These are phyloP conservation scores for Tritrichomonas foetus DNA, from an alignment of 208 protist species.

Conservation along the genomic window DNA sequence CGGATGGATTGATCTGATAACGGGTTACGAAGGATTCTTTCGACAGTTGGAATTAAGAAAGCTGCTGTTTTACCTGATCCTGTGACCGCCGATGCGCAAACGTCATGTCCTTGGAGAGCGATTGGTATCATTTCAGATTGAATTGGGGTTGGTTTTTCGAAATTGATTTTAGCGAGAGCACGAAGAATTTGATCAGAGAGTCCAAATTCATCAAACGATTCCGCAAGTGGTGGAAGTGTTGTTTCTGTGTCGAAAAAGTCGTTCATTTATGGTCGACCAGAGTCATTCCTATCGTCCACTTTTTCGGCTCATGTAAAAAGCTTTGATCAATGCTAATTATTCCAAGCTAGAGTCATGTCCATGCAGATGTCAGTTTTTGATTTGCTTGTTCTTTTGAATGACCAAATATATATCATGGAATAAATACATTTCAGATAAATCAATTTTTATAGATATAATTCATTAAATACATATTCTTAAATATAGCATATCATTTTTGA, in stretches of 20 bases:
- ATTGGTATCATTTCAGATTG: constrained; percentile 51
- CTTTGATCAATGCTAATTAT: too few relatives aligned
- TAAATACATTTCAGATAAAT: too few relatives aligned
- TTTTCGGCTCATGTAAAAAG: too few relatives aligned
- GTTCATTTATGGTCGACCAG: not conserved
- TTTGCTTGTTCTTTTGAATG: too few relatives aligned
- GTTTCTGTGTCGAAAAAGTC: constrained; percentile 39
- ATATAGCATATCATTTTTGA: too few relatives aligned
- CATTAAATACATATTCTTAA: too few relatives aligned
- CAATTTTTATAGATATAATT: too few relatives aligned
- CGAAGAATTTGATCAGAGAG: constrained; percentile 39
- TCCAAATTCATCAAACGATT: constrained; percentile 42
- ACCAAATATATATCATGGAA: too few relatives aligned
- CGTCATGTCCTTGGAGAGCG: constrained; percentile 46
- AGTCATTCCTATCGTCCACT: not conserved
- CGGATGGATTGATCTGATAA: constrained; percentile 65
- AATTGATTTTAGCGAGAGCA: constrained; percentile 35
- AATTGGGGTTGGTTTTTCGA: constrained; percentile 47
- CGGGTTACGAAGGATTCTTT: constrained; percentile 41
- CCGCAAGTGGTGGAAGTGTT: not conserved
- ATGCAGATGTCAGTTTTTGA: too few relatives aligned
- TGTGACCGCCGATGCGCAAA: constrained; percentile 47
- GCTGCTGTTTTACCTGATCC: constrained; percentile 54
- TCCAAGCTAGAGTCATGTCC: too few relatives aligned
- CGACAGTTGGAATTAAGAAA: constrained; percentile 52